Percentiles rank a stretch among this genome's conserved stretches.
Evolutionary conservation across 805 yeast genomes (phyloP).

Genomic region (Ogataea corticis): DNA sequence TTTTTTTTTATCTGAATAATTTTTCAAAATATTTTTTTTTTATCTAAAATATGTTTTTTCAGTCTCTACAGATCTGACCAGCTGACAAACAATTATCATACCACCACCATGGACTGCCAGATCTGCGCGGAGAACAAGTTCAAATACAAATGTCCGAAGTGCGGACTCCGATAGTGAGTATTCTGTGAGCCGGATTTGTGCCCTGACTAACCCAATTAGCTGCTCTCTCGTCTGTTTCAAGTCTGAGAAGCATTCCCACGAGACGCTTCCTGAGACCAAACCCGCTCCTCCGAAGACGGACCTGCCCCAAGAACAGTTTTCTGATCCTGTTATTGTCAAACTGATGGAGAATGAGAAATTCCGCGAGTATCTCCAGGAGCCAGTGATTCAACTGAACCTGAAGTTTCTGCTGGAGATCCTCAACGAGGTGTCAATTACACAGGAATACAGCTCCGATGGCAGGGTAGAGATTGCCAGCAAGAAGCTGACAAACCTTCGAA

Average conservation of each 20-base stretch:
- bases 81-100: conserved; percentile 3
- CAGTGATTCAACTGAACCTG: conserved; percentile 59
- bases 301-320: neutral
- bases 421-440: conserved; percentile 46
- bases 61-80: too few species aligned
- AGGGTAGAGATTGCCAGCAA: conserved; percentile 59
- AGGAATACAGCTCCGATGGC: conserved; percentile 54
- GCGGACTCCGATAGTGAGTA: conserved; percentile 41
- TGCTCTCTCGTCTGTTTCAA: conserved; percentile 69
- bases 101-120: conserved; percentile 24
- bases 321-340: conserved; percentile 28
- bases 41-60: too few species aligned
- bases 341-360: conserved; percentile 46
- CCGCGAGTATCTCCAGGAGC: conserved; percentile 46
- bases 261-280: conserved; percentile 10
- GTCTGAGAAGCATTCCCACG: conserved; percentile 38
- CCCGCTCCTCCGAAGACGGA: conserved; percentile 4
- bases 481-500: conserved; percentile 59
- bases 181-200: neutral
- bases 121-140: conserved; percentile 31
- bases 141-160: conserved; percentile 51
- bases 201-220: conserved; percentile 20
- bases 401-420: conserved; percentile 47
- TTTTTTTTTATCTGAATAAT: neutral
- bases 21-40: neutral